Base-by-base conservation (phyloP, 257 asterid genomes). In the Scutellaria minor region DNA sequence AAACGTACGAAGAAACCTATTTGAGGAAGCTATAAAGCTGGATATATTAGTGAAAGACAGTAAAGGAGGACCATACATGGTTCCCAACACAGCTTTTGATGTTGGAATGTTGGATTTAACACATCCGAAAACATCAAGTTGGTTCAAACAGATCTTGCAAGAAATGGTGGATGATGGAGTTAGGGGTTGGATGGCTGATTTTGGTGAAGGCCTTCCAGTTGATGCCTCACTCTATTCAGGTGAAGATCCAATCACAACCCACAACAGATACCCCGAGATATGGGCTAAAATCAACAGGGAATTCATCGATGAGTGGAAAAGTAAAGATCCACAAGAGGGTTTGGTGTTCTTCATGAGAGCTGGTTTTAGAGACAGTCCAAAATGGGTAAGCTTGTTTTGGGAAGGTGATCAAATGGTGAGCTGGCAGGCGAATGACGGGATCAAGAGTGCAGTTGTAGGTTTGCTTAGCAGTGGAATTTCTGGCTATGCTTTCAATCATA, bases 391-490 rank as follows among this genome's bases (percentile, higher is more conserved):
- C 82, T 82, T 93, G 27, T 91, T 91, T 57, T 93, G 98, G 98
- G 98, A 93, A 84, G 98, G 98, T 57, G 98, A 93, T 74, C 98
- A 93, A 84, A 93, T 93, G 98, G 97, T 93, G 47, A 93, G 98
- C 68, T 93, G 98, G 98, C 96, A 91, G 79, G 77, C 88, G n/a
- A 89, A 93, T 68, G 98, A 93, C 71, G 98, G 98, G 67, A 89
- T 93, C 75, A 93, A 93, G 80, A 93, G 97, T 79, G 88, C 98
- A 10, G 96, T 93, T 1, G 85, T 88, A 40, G 98, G 98, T 56
- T 80, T 94, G 78, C 87, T 94, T 11, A 91, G 93, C 57, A 84
- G 98, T 71, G 96, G 98, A 5, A 79, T 94, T 64, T 89, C 96
- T 10, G 98, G 98, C 8, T 94, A 83, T 76, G 89, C 97, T 50